Conservation (phyloP, 768 basidiomycete genomes). For the Russula abietina region DNA sequence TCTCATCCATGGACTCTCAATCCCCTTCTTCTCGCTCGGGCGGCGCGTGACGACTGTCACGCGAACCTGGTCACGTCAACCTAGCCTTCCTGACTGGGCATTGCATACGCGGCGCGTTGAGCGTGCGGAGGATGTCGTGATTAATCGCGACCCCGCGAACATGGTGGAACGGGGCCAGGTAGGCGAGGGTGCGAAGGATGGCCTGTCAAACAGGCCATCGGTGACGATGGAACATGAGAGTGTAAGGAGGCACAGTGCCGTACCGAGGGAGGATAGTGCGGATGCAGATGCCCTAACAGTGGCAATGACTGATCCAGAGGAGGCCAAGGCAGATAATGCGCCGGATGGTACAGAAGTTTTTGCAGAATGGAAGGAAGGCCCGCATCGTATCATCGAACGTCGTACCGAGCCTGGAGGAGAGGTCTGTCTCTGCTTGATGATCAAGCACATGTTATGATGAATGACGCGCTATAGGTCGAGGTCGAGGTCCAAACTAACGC, state of each 20-base stretch:
- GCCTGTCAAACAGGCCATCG: not conserved
- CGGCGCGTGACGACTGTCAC: slow-evolving; percentile 87
- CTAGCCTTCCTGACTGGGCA: slow-evolving; percentile 72
- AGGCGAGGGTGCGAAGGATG: slow-evolving; percentile 27
- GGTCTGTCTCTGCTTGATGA: slow-evolving; percentile 37
- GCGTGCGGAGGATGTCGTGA: slow-evolving; percentile 70
- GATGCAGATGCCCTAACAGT: slow-evolving; percentile 14
- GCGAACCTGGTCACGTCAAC: slow-evolving; percentile 81
- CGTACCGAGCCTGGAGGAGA: slow-evolving; percentile 55
- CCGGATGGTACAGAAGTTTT: slow-evolving; percentile 42
- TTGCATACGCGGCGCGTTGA: slow-evolving; percentile 65
- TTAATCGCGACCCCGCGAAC: slow-evolving; percentile 65
- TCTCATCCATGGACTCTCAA: slow-evolving; percentile 82
- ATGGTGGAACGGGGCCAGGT: slow-evolving; percentile 47
- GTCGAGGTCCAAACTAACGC: slow-evolving; percentile 34
- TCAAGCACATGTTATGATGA: not conserved
- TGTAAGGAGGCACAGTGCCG: slow-evolving; percentile 26
- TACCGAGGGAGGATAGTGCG: slow-evolving; percentile 14
- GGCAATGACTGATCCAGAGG: slow-evolving; percentile 22
- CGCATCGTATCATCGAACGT: slow-evolving; percentile 59
- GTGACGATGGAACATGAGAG: slow-evolving; percentile 24
- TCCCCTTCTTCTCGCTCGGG: slow-evolving; percentile 90
- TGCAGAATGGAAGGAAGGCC: slow-evolving; percentile 67
- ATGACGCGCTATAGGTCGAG: slow-evolving; percentile 29
- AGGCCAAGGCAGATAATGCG: slow-evolving; percentile 34